These are phyloP conservation scores for Xylariaceae sp. DNA, from an alignment of 2,329 filamentous ascomycete species.

Conservation along the genomic window DNA sequence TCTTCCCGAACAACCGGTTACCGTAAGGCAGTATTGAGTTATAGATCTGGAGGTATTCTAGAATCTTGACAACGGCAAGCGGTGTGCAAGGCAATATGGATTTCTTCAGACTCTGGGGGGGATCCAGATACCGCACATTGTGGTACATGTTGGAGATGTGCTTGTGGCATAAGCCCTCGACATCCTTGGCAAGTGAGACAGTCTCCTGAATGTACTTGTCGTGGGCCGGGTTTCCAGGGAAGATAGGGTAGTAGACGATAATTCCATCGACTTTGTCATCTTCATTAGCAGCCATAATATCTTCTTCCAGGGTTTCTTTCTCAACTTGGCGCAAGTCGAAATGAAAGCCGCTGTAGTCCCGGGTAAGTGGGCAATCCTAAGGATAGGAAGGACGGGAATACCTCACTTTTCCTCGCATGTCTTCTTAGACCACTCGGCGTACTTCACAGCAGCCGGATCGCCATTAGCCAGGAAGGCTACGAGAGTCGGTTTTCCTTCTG, in stretches of 20 bases:
- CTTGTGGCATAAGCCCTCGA: constrained; percentile 91
- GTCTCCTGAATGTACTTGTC: constrained; percentile 97
- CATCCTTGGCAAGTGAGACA: constrained; percentile 87
- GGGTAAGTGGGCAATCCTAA: constrained; percentile 27
- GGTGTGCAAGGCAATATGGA: constrained; percentile 95
- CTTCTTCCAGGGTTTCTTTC: constrained; percentile 89
- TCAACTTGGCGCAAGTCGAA: constrained; percentile 85
- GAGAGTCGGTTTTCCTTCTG: constrained; percentile 70
- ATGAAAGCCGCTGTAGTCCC: constrained; percentile 74
- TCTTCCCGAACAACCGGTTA: constrained; percentile 91
- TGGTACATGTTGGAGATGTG: constrained; percentile 99
- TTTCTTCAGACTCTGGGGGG: constrained; percentile 78
- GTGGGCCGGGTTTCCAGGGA: constrained; percentile 77
- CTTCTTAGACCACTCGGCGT: constrained; percentile 97
- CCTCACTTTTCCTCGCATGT: constrained; percentile 94
- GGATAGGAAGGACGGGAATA: constrained; percentile 13
- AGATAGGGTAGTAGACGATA: constrained; percentile 98
- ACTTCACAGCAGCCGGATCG: constrained; percentile 89
- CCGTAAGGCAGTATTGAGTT: constrained; percentile 93
- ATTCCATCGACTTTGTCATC: constrained; percentile 83
- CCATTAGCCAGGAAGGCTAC: constrained; percentile 92
- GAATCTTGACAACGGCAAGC: constrained; percentile 93
- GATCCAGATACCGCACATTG: constrained; percentile 93
- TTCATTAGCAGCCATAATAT: constrained; percentile 82
- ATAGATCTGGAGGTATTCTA: constrained; percentile 95